Percentiles rank a stretch among this genome's conserved stretches.
Evolutionary conservation across 805 yeast species (phyloP).

Genomic region (Zygotorulaspora danielsina): DNA sequence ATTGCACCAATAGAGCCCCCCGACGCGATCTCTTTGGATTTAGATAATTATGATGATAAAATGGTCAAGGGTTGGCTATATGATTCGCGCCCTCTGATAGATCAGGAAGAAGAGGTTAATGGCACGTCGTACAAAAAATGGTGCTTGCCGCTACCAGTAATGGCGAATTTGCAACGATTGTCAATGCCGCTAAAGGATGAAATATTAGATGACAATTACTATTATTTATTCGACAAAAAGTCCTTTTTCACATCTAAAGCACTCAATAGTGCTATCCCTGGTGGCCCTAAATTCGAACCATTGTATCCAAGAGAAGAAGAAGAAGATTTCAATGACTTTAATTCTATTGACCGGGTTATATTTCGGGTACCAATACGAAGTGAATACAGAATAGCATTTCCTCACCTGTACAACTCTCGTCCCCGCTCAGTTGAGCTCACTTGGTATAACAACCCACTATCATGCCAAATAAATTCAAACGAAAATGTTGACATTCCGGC

Average conservation of each 20-base stretch:
- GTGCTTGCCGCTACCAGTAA: slow-evolving; percentile 55
- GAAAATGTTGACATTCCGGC: slow-evolving; percentile 49
- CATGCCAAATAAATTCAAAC: slow-evolving; percentile 45
- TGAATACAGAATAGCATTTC: slow-evolving; percentile 83
- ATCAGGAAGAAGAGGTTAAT: slow-evolving; percentile 49
- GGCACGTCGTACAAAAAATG: slow-evolving; percentile 77
- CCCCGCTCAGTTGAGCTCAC: slow-evolving; percentile 60
- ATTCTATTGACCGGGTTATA: slow-evolving; percentile 80
- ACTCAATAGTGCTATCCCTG: slow-evolving; percentile 79
- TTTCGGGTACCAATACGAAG: slow-evolving; percentile 72
- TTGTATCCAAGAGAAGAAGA: slow-evolving; percentile 60
- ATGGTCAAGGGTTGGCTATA: slow-evolving; percentile 72
- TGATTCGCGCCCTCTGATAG: slow-evolving; percentile 69
- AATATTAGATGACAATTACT: slow-evolving; percentile 52
- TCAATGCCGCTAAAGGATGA: slow-evolving; percentile 70
- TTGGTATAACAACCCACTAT: slow-evolving; percentile 61
- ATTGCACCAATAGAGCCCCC: slow-evolving; percentile 66
- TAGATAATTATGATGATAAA: slow-evolving; percentile 61
- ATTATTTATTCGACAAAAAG: slow-evolving; percentile 68
- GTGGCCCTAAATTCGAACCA: slow-evolving; percentile 96
- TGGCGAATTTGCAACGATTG: slow-evolving; percentile 62
- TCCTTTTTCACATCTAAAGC: slow-evolving; percentile 90
- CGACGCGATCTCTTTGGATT: slow-evolving; percentile 63
- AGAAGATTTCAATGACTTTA: slow-evolving; percentile 86
- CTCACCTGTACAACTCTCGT: slow-evolving; percentile 74